Base-by-base conservation (phyloP, 176 grass and related monocot genomes). In the Ananas comosus region DNA sequence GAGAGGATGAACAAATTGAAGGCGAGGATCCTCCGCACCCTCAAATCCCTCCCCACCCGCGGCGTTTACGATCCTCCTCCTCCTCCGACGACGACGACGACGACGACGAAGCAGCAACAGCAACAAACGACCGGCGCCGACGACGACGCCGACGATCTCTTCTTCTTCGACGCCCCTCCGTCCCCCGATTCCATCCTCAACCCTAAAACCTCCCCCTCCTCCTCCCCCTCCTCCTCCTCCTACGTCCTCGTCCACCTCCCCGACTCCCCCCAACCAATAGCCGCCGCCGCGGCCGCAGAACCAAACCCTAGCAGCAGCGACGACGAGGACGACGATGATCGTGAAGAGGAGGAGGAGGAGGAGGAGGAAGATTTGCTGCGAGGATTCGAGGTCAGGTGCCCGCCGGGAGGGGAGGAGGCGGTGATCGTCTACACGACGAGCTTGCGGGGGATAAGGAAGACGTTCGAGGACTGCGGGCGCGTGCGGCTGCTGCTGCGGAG, bases 381-480 rank as follows among this genome's bases (percentile, higher is more conserved):
- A 54, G 77, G 65, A 0, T 85, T 90, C 79, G 83, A 85, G 6
- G 73, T 50, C 28, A 82, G 76, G 65, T 95, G 81, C 87, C 91
- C 84, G 1, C 84, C 91, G 7, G 82, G 85, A 12, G 84, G 87
- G 0, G 72, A 77, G 49, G 21, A 49, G 7, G 53, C 19, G 0
- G 78, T 90, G 21, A 81, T 95, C 65, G 76, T 95, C 0, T 95
- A 95, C 76, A 90, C 87, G 1, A 95, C 91, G 9, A 90, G 80
- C 61, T 78, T 95, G 58, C 78, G 91, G 50, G 87, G 91, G 51
- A 59, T 95, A 64, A 76, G 91, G 42, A 86, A 78, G 65, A 95
- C 87, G 1, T 95, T 95, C 72, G 75, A 90, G 84, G 91, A 87
- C 63, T 95, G 91, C 72, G 70, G 66, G 51, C 80, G 50, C 24